A percentile compares a stretch with the other conserved stretches of the same genome.
Conservation (phyloP, 305 asterid species). For the Fraxinus baroniana region DNA sequence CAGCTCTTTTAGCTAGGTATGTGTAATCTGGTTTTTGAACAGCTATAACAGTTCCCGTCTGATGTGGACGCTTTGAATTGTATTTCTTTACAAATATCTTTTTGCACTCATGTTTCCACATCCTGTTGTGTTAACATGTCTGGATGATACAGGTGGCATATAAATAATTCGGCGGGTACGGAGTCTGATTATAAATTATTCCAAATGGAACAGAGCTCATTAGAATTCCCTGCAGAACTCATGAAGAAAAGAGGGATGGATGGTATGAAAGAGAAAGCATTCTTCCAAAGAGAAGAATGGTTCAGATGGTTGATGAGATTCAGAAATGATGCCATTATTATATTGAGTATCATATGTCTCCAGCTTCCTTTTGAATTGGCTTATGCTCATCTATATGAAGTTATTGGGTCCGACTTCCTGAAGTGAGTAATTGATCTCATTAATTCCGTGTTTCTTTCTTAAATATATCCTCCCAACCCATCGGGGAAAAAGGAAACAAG, state of each 20-base stretch:
- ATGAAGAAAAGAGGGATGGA: constrained; percentile 56
- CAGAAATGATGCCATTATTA: constrained; percentile 74
- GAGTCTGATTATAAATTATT: constrained; percentile 49
- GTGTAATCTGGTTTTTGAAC: constrained; percentile 23
- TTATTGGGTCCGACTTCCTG: constrained; percentile 51
- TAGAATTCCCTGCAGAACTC: constrained; percentile 43
- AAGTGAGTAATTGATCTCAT: constrained; percentile 54
- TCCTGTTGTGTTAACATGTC: neutral
- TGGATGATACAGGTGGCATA: constrained; percentile 65
- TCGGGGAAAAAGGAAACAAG: neutral
- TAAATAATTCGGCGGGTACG: constrained; percentile 44
- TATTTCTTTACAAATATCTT: neutral
- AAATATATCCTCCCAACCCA: neutral
- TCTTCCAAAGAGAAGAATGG: constrained; percentile 88
- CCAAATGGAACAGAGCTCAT: constrained; percentile 43
- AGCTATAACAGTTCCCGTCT: neutral
- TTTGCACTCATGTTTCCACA: neutral
- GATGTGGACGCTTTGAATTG: neutral
- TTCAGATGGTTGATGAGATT: constrained; percentile 80
- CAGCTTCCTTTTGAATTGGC: constrained; percentile 95
- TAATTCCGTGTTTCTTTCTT: neutral
- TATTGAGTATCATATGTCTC: constrained; percentile 79
- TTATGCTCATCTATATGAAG: constrained; percentile 84
- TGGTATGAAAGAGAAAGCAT: constrained; percentile 55
- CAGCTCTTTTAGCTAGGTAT: constrained; percentile 68